Evolutionary conservation across 2,329 filamentous ascomycete genomes (phyloP).

Genomic region (Ophiostoma perfectum): DNA sequence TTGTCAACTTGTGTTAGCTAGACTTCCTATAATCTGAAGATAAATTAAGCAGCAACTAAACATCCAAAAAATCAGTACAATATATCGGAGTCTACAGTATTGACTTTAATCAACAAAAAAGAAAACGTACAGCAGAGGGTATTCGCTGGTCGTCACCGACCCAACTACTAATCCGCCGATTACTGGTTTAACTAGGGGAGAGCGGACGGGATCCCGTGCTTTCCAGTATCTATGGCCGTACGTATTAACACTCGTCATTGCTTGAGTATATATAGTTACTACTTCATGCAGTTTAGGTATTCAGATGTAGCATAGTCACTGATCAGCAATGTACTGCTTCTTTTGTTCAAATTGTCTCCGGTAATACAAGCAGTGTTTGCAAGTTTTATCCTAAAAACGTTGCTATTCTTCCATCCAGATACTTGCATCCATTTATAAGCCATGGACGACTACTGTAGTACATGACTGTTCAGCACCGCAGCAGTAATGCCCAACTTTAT

Average conservation of each 20-base stretch:
- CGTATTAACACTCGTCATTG: not conserved
- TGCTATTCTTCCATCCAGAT: too few species aligned
- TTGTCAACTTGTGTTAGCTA: not conserved
- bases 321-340: too few species aligned
- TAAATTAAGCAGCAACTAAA: not conserved
- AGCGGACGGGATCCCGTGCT: constrained; percentile 9
- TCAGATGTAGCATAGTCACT: too few species aligned
- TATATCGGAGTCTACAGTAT: not conserved
- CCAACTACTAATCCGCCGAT: constrained; percentile 9
- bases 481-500: too few species aligned
- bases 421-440: too few species aligned
- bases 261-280: not conserved
- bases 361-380: too few species aligned
- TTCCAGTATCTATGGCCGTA: constrained; percentile 8
- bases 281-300: too few species aligned
- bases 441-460: too few species aligned
- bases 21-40: too few species aligned
- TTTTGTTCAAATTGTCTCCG: too few species aligned
- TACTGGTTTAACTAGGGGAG: constrained; percentile 5
- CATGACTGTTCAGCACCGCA: too few species aligned
- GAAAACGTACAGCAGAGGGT: constrained; percentile 3
- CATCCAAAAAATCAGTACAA: not conserved
- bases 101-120: not conserved
- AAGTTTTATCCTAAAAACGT: too few species aligned
- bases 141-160: constrained; percentile 9